Evolutionary conservation across 352 stramenopile species (phyloP), one percentile per base, ranked within the genome.

Genomic region (Phytopythium litorale): DNA sequence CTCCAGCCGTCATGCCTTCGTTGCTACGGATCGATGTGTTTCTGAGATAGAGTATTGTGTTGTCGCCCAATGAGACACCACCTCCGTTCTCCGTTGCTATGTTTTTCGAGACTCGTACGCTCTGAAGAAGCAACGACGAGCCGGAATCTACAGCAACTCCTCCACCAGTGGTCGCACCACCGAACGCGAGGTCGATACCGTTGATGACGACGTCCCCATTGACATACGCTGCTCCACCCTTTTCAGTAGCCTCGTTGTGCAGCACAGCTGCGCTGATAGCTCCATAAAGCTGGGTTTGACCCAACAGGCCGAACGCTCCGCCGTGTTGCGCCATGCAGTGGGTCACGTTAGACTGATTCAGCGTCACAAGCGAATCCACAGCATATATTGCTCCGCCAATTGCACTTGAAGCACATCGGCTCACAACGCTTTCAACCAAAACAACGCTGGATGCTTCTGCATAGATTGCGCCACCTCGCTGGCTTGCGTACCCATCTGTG

Each of bases 361-460:
- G 60, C 1, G 42, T 50, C 2, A 70, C 37, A 1, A 30, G 68
- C 15, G 75, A 68, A 28, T 66, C 48, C 4, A 61, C 46, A 25
- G 63, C 57, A 45, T 77, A 75, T 1, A 81, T 25, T 5, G 56
- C 73, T 8, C 77, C 77, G 33, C 72, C 77, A 25, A 48, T 25
- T 12, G 21, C 42, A 25, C 16, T 18, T 2, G 46, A 33, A 8
- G 7, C 42, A 19, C 42, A 23, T 23, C 42, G 16, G 12, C 42
- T 48, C 3, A 19, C 42, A 7, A 48, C 42, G 7, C 42, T 48
- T 4, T 48, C 42, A 4, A 48, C 13, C 33, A 33, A 21, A 11
- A 56, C 33, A 35, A 38, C 21, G 19, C 23, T 25, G 11, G 33
- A 40, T 4, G 23, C 25, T n/a, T 56, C 49, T n/a, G 33, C 49